phyloP scores from a whole-genome alignment of 192 early-diverging fungal species.

The Umbelopsis vinacea region DNA sequence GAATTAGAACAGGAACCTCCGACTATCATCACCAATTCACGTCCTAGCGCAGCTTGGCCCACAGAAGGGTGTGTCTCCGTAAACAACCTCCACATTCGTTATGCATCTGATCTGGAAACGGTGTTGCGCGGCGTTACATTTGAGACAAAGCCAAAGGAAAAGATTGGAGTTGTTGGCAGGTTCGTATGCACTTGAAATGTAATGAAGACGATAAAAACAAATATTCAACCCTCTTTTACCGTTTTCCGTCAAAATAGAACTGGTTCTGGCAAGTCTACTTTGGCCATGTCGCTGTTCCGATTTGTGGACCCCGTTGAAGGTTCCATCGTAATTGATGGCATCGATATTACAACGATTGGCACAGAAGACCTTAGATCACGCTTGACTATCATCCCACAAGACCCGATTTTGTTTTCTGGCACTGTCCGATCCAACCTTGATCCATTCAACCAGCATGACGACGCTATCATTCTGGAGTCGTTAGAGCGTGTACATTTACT shows the following conservation, averaged over 20 bases:
- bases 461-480: slow-evolving; percentile 45
- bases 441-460: slow-evolving; percentile 69
- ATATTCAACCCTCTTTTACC: no score
- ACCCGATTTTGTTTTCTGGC: slow-evolving; percentile 70
- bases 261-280: slow-evolving; percentile 70
- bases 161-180: slow-evolving; percentile 85
- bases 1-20: slow-evolving; percentile 78
- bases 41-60: slow-evolving; percentile 70
- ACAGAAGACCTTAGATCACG: slow-evolving; percentile 70
- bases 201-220: no score
- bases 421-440: slow-evolving; percentile 82
- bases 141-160: slow-evolving; percentile 67
- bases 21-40: slow-evolving; percentile 50
- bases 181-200: slow-evolving; percentile 11
- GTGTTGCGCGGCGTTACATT: slow-evolving; percentile 46
- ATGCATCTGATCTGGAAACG: slow-evolving; percentile 56
- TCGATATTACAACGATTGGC: slow-evolving; percentile 76
- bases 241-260: slow-evolving; percentile 41
- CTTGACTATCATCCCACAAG: slow-evolving; percentile 81
- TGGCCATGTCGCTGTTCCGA: slow-evolving; percentile 80
- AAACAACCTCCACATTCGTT: slow-evolving; percentile 64
- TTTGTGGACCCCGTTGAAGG: slow-evolving; percentile 77
- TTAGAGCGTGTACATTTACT: slow-evolving; percentile 28
- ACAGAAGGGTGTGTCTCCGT: slow-evolving; percentile 63
- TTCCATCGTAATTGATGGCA: slow-evolving; percentile 72